Evolutionary conservation across 768 basidiomycete species (phyloP).

Genomic region (Pleurotus giganteus): DNA sequence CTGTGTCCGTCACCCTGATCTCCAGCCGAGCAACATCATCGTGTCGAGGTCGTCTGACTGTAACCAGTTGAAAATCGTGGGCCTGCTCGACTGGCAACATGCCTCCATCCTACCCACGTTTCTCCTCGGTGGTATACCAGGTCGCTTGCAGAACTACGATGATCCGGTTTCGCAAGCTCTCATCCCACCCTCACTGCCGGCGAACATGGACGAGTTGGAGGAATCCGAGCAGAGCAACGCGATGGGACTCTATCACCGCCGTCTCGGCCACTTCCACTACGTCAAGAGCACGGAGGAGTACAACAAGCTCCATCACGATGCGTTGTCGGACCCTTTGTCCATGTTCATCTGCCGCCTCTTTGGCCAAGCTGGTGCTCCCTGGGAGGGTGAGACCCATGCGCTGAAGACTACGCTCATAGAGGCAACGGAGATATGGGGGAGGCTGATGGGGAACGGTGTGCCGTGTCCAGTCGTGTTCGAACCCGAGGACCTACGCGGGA

Average conservation of each 20-base stretch:
- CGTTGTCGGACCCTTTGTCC: conserved; percentile 34
- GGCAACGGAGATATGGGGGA: conserved; percentile 40
- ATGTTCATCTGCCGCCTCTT: conserved; percentile 41
- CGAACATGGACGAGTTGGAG: conserved; percentile 37
- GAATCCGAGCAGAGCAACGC: conserved; percentile 30
- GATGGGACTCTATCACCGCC: conserved; percentile 37
- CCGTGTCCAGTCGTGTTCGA: conserved; percentile 49
- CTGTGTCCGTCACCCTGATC: conserved; percentile 53
- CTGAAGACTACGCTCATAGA: conserved; percentile 46
- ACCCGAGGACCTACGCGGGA: conserved; percentile 39
- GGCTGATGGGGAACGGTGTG: conserved; percentile 31
- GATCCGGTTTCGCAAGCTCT: conserved; percentile 38
- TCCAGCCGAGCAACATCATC: conserved; percentile 47
- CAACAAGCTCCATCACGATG: conserved; percentile 42
- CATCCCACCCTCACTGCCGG: conserved; percentile 40
- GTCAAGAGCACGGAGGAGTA: conserved; percentile 38
- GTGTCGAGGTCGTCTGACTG: conserved; percentile 46
- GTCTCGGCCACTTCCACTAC: conserved; percentile 52
- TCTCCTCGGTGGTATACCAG: conserved; percentile 46
- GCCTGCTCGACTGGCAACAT: conserved; percentile 57
- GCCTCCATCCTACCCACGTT: conserved; percentile 50
- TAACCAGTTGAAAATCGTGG: conserved; percentile 29
- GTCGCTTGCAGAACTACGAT: conserved; percentile 44
- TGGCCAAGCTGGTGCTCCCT: conserved; percentile 38
- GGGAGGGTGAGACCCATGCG: conserved; percentile 49